These are phyloP conservation scores for Glebionis coronaria DNA, from an alignment of 129 eudicot species.

Conservation along the genomic window DNA sequence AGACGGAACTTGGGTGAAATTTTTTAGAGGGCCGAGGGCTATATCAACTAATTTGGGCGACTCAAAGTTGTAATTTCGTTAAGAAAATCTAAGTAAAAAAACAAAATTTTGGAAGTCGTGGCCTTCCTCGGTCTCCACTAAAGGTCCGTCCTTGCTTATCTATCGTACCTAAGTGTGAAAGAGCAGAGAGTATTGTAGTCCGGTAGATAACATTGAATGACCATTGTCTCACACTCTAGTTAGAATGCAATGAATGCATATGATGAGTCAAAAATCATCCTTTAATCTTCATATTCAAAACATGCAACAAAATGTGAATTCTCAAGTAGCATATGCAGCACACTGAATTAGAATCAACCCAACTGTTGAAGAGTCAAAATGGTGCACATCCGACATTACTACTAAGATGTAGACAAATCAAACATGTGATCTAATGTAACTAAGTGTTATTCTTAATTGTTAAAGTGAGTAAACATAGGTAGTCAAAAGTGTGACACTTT, in stretches of 20 bases:
- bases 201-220: constrained; percentile 16
- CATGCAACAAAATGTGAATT: constrained; percentile 14
- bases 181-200: not conserved
- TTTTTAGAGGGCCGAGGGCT: too few species aligned
- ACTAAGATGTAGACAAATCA: not conserved
- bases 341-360: constrained; percentile 9
- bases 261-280: constrained; percentile 23
- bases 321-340: constrained; percentile 3
- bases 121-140: too few species aligned
- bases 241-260: constrained; percentile 27
- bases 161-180: constrained; percentile 12
- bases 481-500: not conserved
- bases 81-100: too few species aligned
- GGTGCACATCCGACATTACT: not conserved
- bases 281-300: constrained; percentile 15
- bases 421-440: not conserved
- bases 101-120: too few species aligned
- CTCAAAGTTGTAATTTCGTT: too few species aligned
- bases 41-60: too few species aligned
- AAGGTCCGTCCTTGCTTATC: too few species aligned
- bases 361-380: not conserved
- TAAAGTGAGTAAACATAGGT: not conserved
- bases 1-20: too few species aligned
- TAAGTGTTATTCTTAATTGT: not conserved
- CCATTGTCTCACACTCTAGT: constrained; percentile 1